These are phyloP conservation scores for Luzula sylvatica DNA, from an alignment of 176 grass and related monocot species.

Conservation along the genomic window DNA sequence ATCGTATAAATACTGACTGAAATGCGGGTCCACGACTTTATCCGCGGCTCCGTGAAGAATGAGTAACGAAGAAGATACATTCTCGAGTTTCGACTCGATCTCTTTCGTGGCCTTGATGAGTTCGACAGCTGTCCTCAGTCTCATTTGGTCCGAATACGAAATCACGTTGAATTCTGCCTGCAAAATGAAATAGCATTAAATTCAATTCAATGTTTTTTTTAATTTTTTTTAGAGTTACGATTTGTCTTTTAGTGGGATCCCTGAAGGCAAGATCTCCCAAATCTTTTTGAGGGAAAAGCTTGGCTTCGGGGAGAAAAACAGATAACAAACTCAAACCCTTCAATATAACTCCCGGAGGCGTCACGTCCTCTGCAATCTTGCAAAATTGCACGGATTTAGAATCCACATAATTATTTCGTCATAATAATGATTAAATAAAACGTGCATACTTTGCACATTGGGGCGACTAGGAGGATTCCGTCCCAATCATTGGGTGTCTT, in stretches of 20 bases:
- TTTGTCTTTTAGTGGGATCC: slow-evolving; percentile 75
- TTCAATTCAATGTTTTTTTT: too few species aligned
- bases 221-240: too few species aligned
- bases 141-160: slow-evolving; percentile 81
- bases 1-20: slow-evolving; percentile 70
- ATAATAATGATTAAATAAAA: too few species aligned
- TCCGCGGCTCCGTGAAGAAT: slow-evolving; percentile 96
- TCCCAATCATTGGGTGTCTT: slow-evolving; percentile 76
- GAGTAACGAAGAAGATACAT: slow-evolving; percentile 64
- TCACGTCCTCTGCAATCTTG: slow-evolving; percentile 99
- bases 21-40: slow-evolving; percentile 75
- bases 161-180: slow-evolving; percentile 89
- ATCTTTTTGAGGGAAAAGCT: slow-evolving; percentile 90
- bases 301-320: slow-evolving; percentile 84
- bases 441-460: slow-evolving; percentile 89
- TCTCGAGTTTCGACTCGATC: slow-evolving; percentile 76
- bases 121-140: slow-evolving; percentile 84
- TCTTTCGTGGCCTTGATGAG: slow-evolving; percentile 83
- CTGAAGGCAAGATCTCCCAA: slow-evolving; percentile 89
- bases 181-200: slow-evolving; percentile 18
- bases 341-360: slow-evolving; percentile 62
- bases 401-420: too few species aligned
- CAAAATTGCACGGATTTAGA: slow-evolving; percentile 22
- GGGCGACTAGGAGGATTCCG: slow-evolving; percentile 81
- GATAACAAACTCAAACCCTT: slow-evolving; percentile 75